Conservation (phyloP, 2,329 filamentous ascomycete species). For the Fusarium sarcochroum region DNA sequence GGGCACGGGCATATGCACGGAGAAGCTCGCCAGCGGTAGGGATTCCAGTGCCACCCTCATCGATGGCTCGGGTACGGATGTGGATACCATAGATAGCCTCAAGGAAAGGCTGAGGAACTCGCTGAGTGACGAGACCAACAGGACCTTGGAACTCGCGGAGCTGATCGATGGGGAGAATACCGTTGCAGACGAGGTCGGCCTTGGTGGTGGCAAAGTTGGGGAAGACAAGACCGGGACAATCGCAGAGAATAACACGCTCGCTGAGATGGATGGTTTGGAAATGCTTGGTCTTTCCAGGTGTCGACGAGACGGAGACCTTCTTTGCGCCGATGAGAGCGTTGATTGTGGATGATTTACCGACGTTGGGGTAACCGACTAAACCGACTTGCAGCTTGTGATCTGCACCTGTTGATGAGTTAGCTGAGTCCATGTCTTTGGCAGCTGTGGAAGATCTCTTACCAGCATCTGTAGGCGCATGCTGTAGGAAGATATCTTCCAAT, state of each 20-base stretch:
- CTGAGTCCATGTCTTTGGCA: background rate
- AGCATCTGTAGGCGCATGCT: slow-evolving; percentile 71
- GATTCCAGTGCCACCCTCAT: slow-evolving; percentile 92
- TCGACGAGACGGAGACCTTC: slow-evolving; percentile 97
- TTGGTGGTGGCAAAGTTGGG: slow-evolving; percentile 98
- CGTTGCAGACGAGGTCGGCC: slow-evolving; percentile 94
- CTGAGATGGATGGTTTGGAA: slow-evolving; percentile 98
- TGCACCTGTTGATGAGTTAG: slow-evolving; percentile 54
- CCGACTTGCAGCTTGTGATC: slow-evolving; percentile 86
- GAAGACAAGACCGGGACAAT: slow-evolving; percentile 98
- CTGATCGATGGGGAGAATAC: slow-evolving; percentile 96
- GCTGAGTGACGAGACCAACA: slow-evolving; percentile 82
- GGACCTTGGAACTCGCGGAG: slow-evolving; percentile 93
- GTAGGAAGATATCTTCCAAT: slow-evolving; percentile 88
- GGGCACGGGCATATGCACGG: slow-evolving; percentile 85
- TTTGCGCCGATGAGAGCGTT: slow-evolving; percentile 98
- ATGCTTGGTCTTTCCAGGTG: slow-evolving; percentile 98
- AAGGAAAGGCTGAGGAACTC: slow-evolving; percentile 89
- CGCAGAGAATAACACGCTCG: slow-evolving; percentile 90
- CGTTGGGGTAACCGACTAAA: slow-evolving; percentile 97
- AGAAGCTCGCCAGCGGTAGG: slow-evolving; percentile 90
- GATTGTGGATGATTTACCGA: slow-evolving; percentile 99
- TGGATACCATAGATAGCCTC: slow-evolving; percentile 96
- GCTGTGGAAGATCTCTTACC: slow-evolving; percentile 57
- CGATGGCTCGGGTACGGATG: slow-evolving; percentile 82